A percentile compares a stretch with the other conserved stretches of the same genome.
Conservation (phyloP, 1,284 basidiomycete species). For the Papiliotrema fonsecae region DNA sequence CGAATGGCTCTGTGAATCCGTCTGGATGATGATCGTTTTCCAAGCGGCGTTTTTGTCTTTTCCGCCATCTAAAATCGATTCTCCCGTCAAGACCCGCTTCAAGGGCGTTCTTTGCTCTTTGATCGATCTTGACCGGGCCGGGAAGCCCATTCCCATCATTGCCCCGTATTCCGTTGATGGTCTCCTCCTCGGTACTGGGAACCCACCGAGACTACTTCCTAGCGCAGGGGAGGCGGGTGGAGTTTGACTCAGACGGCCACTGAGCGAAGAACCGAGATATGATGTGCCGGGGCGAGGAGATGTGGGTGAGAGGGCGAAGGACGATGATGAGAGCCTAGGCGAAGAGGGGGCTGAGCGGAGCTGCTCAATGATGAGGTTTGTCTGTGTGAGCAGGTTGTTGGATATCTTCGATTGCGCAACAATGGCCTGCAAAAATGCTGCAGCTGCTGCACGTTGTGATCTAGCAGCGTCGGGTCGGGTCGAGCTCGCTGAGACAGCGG, state of each 20-base stretch:
- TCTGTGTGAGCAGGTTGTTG: constrained; percentile 28
- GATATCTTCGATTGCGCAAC: constrained; percentile 32
- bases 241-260: constrained; percentile 21
- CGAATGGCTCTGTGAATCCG: constrained; percentile 35
- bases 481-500: constrained; percentile 29
- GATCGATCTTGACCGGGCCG: constrained; percentile 1
- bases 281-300: constrained; percentile 22
- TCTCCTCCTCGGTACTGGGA: constrained; percentile 12
- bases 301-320: constrained; percentile 18
- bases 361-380: constrained; percentile 40
- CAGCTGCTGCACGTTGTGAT: constrained; percentile 22
- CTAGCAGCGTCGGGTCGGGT: constrained; percentile 15
- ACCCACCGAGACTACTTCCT: constrained; percentile 1
- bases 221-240: constrained; percentile 15
- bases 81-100: constrained; percentile 41
- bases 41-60: constrained; percentile 48
- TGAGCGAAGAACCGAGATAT: constrained; percentile 25
- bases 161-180: constrained; percentile 25
- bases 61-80: constrained; percentile 39
- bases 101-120: constrained; percentile 32
- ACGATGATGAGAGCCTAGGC: constrained; percentile 12
- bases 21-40: constrained; percentile 46
- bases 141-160: constrained; percentile 3
- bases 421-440: constrained; percentile 26
- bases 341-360: constrained; percentile 17